Percentiles rank a stretch among this genome's conserved stretches.
These are phyloP conservation scores for Pichia eremophila DNA, from an alignment of 805 yeast species.

Conservation along the genomic window DNA sequence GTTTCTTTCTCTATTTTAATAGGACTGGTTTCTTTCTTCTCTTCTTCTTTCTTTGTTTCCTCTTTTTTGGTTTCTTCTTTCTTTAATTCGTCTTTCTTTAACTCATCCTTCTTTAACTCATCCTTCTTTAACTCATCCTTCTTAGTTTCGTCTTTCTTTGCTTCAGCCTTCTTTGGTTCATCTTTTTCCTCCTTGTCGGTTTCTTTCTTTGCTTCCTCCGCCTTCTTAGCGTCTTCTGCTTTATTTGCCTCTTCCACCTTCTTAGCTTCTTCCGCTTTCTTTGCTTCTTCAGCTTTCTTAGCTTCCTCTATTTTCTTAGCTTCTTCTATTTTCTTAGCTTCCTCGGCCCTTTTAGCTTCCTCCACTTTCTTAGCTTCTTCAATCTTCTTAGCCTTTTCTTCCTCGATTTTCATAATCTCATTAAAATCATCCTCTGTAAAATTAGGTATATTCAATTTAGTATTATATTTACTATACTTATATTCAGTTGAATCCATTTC, in stretches of 20 bases:
- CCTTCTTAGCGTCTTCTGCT: background rate
- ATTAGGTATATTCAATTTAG: conserved; percentile 57
- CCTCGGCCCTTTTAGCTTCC: background rate
- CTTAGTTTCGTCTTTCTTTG: background rate
- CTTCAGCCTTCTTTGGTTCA: background rate
- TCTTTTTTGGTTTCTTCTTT: background rate
- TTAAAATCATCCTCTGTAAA: conserved; percentile 56
- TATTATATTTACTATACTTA: conserved; percentile 67
- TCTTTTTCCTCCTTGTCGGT: background rate
- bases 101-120: background rate
- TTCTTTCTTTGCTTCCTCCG: background rate
- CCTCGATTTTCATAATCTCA: conserved; percentile 28
- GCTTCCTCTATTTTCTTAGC: background rate
- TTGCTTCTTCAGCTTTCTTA: background rate
- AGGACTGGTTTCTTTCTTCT: background rate
- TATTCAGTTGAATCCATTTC: conserved; percentile 29
- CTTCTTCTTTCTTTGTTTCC: background rate
- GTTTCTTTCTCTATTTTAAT: too few relatives aligned
- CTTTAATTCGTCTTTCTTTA: background rate
- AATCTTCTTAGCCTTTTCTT: conserved; percentile 10
- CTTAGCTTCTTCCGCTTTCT: background rate
- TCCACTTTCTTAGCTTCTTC: background rate
- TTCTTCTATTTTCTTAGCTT: background rate
- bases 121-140: background rate
- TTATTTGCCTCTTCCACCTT: background rate